Base-by-base conservation (phyloP, 108 stramenopile genomes). In the Parietichytrium sp. region DNA sequence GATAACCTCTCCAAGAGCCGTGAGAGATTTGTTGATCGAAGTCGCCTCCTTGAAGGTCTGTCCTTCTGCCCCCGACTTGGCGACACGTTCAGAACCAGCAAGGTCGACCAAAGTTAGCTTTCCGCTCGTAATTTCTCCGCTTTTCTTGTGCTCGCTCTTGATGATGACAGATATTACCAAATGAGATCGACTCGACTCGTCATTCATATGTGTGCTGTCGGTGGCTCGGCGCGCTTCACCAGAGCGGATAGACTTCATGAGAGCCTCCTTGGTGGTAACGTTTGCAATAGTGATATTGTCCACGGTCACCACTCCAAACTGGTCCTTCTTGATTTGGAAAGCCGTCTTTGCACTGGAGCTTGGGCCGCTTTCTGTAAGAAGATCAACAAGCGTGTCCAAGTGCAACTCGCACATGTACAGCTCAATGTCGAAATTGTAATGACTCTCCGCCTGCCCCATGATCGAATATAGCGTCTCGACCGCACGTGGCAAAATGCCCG, bases 351-450 rank as follows among this genome's bases (percentile, higher is more conserved):
- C 12, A 26, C 26, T 27, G 25, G 15, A 54, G 54, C 15, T n/a
- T 8, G 54, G n/a, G 12, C 25, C 54, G 20, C 27, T 6, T 47
- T 91, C 87, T 15, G 85, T 82, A 6, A 96, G 83, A 48, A 98
- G 72, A 83, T 98, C 98, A 29, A 88, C 85, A 27, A 99, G 91
- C 4, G 85, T 54, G 45, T 93, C 92, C 54, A 90, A 89, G 83
- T 91, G 78, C 42, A 91, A 53, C 12, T 84, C 79, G 86, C 89
- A 88, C 79, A 88, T 88, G 55, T 90, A 89, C 13, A 90, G 82
- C 82, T 90, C 89, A 29, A 89, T 33, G 29, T 80, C 54, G 61
- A 91, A 86, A 1, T 26, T 81, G 29, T 29, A 3, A 16, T 54
- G 1, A 13, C 81, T n/a, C 20, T 42, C 12, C 42, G 36, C 38